Percentiles rank a stretch among this genome's conserved stretches.
phyloP scores from a whole-genome alignment of 495 filamentous ascomycete species.

The Aspergillus diversus region DNA sequence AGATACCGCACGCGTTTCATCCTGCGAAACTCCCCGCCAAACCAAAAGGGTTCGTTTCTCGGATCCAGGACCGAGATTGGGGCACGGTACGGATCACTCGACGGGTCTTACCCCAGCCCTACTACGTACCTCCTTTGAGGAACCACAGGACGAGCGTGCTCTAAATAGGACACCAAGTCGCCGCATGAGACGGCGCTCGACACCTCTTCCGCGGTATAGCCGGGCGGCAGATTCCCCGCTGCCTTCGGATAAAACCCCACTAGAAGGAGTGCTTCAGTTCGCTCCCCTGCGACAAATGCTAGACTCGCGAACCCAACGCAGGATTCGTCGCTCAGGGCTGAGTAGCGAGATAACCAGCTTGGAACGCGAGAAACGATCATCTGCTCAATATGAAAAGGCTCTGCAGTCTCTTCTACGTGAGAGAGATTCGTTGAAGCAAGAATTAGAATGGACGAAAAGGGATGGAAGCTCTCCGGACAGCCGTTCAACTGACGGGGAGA shows the following conservation, averaged over 20 bases:
- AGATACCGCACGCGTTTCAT: background rate
- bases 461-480: conserved; percentile 33
- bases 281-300: conserved; percentile 70
- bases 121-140: conserved; percentile 56
- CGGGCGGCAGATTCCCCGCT: conserved; percentile 33
- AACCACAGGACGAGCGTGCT: conserved; percentile 14
- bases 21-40: conserved; percentile 33
- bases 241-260: conserved; percentile 28
- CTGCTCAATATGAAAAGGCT: conserved; percentile 53
- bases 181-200: conserved; percentile 42
- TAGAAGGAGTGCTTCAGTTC: conserved; percentile 58
- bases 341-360: conserved; percentile 76
- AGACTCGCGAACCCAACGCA: conserved; percentile 70
- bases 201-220: conserved; percentile 33
- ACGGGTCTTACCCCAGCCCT: conserved; percentile 74
- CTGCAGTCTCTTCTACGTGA: conserved; percentile 44
- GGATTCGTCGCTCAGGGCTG: conserved; percentile 69
- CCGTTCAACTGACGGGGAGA: conserved; percentile 27
- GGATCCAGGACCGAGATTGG: conserved; percentile 61
- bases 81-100: conserved; percentile 38
- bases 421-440: conserved; percentile 52
- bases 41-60: conserved; percentile 75
- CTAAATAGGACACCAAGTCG: conserved; percentile 45
- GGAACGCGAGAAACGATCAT: conserved; percentile 56
- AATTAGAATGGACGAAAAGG: conserved; percentile 49